These are phyloP conservation scores for Amanita pseudoporphyria DNA, from an alignment of 768 basidiomycete species.

Conservation along the genomic window DNA sequence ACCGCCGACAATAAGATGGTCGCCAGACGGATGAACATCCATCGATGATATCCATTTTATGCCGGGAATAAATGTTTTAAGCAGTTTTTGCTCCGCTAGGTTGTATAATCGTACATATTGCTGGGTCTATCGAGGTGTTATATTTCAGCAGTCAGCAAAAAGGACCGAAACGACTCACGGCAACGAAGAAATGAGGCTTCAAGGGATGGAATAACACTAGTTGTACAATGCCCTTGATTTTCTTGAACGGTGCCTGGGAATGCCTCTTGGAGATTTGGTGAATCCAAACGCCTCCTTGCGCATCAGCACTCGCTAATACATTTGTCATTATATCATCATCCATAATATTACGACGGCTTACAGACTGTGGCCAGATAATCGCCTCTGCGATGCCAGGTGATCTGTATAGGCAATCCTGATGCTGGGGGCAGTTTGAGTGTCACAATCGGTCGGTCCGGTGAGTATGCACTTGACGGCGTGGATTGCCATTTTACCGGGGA, in stretches of 20 bases:
- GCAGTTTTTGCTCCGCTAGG: slow-evolving; percentile 82
- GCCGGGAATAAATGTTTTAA: slow-evolving; percentile 93
- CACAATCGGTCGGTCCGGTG: slow-evolving; percentile 47
- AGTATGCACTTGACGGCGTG: slow-evolving; percentile 32
- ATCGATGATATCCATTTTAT: slow-evolving; percentile 96
- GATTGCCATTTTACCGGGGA: slow-evolving; percentile 68
- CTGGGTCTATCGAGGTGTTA: slow-evolving; percentile 58
- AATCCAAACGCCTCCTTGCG: slow-evolving; percentile 85
- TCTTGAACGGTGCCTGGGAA: slow-evolving; percentile 97
- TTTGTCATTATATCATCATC: slow-evolving; percentile 9
- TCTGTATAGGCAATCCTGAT: slow-evolving; percentile 67
- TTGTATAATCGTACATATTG: slow-evolving; percentile 95
- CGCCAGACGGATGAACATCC: slow-evolving; percentile 93
- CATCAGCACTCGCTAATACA: slow-evolving; percentile 47
- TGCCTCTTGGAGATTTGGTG: slow-evolving; percentile 91
- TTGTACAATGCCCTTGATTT: slow-evolving; percentile 86
- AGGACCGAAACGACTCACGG: slow-evolving; percentile 46
- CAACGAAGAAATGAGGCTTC: slow-evolving; percentile 96
- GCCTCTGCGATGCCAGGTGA: slow-evolving; percentile 89
- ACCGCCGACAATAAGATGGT: slow-evolving; percentile 94
- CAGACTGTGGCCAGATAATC: slow-evolving; percentile 95
- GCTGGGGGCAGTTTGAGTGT: slow-evolving; percentile 51
- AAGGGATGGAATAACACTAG: slow-evolving; percentile 89
- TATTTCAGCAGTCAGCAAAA: slow-evolving; percentile 8
- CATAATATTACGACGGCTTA: slow-evolving; percentile 33